These are phyloP conservation scores for Fagus crenata DNA, from an alignment of 306 rosid species.

Conservation along the genomic window DNA sequence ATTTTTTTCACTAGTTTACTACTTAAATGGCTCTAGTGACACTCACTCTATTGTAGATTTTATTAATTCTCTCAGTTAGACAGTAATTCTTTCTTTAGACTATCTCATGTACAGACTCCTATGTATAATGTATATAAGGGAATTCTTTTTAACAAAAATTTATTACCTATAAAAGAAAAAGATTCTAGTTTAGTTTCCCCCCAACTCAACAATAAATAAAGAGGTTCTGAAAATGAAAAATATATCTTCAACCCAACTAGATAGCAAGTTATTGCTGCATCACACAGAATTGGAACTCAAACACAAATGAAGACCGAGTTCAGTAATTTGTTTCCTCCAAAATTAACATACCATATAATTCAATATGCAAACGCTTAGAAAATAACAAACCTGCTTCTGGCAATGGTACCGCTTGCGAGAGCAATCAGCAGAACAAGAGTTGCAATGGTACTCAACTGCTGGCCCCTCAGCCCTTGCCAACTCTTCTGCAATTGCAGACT, in stretches of 20 bases:
- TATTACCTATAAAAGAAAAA: too few relatives aligned
- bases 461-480: slow-evolving; percentile 79
- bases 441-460: slow-evolving; percentile 91
- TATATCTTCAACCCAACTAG: not conserved
- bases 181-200: too few relatives aligned
- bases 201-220: too few relatives aligned
- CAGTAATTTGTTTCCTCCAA: not conserved
- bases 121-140: too few relatives aligned
- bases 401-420: slow-evolving; percentile 98
- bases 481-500: slow-evolving; percentile 70
- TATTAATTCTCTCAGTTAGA: too few relatives aligned
- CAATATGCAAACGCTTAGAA: not conserved
- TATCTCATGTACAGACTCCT: too few relatives aligned
- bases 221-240: not conserved
- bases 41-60: too few relatives aligned
- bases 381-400: slow-evolving; percentile 81
- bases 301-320: not conserved
- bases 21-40: too few relatives aligned
- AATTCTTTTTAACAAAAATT: too few relatives aligned
- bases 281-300: not conserved
- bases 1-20: too few relatives aligned
- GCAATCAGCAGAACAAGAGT: slow-evolving; percentile 95
- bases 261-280: not conserved
- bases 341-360: not conserved
- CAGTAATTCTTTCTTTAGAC: too few relatives aligned